These are phyloP conservation scores for Calonectria pseudoturangicola DNA, from an alignment of 2,329 filamentous ascomycete genomes.

Conservation along the genomic window DNA sequence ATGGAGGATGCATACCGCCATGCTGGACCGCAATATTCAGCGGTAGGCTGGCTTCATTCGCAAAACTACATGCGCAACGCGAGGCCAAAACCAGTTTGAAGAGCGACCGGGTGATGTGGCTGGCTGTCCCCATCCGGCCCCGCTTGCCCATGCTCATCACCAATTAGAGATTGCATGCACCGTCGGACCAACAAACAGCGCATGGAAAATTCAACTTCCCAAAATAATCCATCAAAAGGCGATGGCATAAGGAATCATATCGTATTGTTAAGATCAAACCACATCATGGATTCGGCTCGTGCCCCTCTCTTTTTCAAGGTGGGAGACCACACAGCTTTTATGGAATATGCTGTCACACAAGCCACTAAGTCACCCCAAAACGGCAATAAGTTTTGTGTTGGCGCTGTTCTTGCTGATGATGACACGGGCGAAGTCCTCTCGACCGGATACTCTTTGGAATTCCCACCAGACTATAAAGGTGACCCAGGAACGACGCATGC, in stretches of 20 bases:
- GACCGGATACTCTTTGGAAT: constrained; percentile 65
- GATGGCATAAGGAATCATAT: no score
- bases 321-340: constrained; percentile 60
- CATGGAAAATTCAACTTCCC: background rate
- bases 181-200: background rate
- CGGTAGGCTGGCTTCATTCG: no score
- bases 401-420: constrained; percentile 63
- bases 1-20: constrained; percentile 28
- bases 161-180: constrained; percentile 10
- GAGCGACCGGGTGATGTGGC: background rate
- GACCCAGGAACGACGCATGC: constrained; percentile 64
- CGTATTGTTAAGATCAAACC: constrained; percentile 4
- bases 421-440: constrained; percentile 61
- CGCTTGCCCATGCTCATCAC: background rate
- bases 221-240: background rate
- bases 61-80: no score
- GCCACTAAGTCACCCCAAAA: constrained; percentile 62
- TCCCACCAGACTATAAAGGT: constrained; percentile 59
- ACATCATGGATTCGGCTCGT: constrained; percentile 32
- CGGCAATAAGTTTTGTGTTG: constrained; percentile 64
- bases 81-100: no score
- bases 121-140: background rate
- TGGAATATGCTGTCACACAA: constrained; percentile 61
- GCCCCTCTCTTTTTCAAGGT: constrained; percentile 48
- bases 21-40: constrained; percentile 24